Percentiles rank a stretch among this genome's conserved stretches.
phyloP scores from a whole-genome alignment of 805 yeast species.

The Pichia kluyveri region DNA sequence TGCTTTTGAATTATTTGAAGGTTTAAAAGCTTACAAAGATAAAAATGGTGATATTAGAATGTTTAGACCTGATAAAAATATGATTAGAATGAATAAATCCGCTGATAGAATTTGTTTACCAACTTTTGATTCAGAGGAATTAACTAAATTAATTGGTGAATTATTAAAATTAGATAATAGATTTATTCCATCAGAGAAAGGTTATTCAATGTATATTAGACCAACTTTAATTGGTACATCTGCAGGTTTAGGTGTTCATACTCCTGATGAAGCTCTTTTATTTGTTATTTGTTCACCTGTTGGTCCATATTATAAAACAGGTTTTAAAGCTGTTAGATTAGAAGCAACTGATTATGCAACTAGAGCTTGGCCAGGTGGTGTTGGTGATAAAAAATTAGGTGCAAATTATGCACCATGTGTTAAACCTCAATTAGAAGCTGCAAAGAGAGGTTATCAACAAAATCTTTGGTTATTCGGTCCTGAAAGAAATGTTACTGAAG shows the following conservation, averaged over 20 bases:
- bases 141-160: constrained; percentile 67
- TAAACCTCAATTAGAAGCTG: constrained; percentile 85
- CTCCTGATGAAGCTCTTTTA: constrained; percentile 74
- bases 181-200: constrained; percentile 77
- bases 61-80: constrained; percentile 88
- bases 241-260: constrained; percentile 76
- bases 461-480: constrained; percentile 95
- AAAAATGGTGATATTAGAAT: constrained; percentile 59
- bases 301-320: constrained; percentile 92
- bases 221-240: constrained; percentile 95
- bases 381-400: constrained; percentile 92
- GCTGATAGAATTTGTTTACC: constrained; percentile 89
- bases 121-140: constrained; percentile 69
- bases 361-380: constrained; percentile 99
- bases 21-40: constrained; percentile 83
- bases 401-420: constrained; percentile 97
- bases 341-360: constrained; percentile 95
- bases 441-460: constrained; percentile 86
- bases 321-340: constrained; percentile 88
- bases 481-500: constrained; percentile 83
- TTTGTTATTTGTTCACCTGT: constrained; percentile 92
- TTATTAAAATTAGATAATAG: constrained; percentile 65
- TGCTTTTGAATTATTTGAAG: constrained; percentile 92
- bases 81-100: constrained; percentile 83
- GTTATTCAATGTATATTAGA: constrained; percentile 87